Base-by-base conservation (phyloP, 106 monocot genomes). In the Apostasia ramifera region DNA sequence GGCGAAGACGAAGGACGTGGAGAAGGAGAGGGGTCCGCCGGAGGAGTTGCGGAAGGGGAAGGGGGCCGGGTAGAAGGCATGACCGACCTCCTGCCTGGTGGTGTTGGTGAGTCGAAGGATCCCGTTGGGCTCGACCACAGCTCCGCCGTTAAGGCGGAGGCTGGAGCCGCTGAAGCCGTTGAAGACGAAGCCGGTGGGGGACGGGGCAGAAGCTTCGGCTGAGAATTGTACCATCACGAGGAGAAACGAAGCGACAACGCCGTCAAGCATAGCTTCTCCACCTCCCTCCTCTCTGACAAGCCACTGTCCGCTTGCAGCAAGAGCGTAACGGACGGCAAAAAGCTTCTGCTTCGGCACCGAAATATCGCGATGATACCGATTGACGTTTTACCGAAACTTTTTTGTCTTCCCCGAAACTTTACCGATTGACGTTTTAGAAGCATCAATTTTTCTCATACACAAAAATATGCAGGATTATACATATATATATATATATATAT, bases 1-100 rank as follows among this genome's bases (percentile, higher is more conserved):
- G 26, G 55, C 77, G 47, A 77, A 77, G 10, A 77, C 71, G 38
- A 71, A 77, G 11, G 62, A 56, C 42, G 71, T 71, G 15, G 77
- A 71, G 43, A 77, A 77, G 50, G 77, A 71, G 41, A 66, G 49
- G 43, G 46, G 41, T 5, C 2, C 43, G 12, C 71, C 71, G 12
- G 44, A 57, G 3, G 71, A 58, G 51, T 71, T 56, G 4, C 55
- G 0, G 57, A 71, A 66, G 14, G 1, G 47, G 8, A 71, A 40
- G 1, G 63, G 71, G 6, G 2, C 14, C 1, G 80, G 71, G 12
- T 47, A 53, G 71, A 76, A 81, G 67, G 75, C 75, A 53, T 81
- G 75, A 52, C 80, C 71, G 6, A 44, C 13, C 41, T 51, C 57
- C n/a, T 74, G 45, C 44, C 38, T 55, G 9, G 57, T 81, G 8